Conservation (phyloP, 768 basidiomycete species). For the Pleurotus tuoliensis region DNA sequence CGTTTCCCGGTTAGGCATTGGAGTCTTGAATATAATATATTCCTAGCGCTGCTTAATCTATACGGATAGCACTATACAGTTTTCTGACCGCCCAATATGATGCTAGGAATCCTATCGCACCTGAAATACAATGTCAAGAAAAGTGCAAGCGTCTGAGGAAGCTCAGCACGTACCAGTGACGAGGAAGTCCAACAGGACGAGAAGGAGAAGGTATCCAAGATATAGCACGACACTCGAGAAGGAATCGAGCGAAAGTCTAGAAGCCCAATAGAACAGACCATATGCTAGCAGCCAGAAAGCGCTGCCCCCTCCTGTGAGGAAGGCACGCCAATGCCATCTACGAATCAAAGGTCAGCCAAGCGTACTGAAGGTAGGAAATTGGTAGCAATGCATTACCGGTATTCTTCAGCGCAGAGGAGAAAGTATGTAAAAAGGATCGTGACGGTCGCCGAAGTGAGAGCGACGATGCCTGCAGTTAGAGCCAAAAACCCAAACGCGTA, state of each 20-base stretch:
- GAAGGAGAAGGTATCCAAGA: slow-evolving; percentile 84
- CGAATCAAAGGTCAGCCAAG: not conserved
- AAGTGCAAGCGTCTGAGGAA: not conserved
- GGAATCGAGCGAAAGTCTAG: slow-evolving; percentile 81
- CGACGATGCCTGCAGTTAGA: slow-evolving; percentile 78
- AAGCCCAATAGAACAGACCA: slow-evolving; percentile 85
- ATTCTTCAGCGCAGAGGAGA: slow-evolving; percentile 90
- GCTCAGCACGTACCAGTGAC: slow-evolving; percentile 60
- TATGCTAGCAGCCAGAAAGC: slow-evolving; percentile 90
- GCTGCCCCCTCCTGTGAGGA: slow-evolving; percentile 88
- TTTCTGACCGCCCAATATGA: slow-evolving; percentile 87
- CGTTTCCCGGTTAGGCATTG: slow-evolving; percentile 9
- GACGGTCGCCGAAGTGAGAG: slow-evolving; percentile 86
- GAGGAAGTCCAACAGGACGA: slow-evolving; percentile 83
- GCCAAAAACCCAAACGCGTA: slow-evolving; percentile 97
- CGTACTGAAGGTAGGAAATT: slow-evolving; percentile 3
- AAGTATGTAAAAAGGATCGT: slow-evolving; percentile 90
- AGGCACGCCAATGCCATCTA: slow-evolving; percentile 97
- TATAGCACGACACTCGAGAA: slow-evolving; percentile 80
- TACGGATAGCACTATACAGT: slow-evolving; percentile 79
- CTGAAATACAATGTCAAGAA: slow-evolving; percentile 28
- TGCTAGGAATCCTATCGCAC: slow-evolving; percentile 88
- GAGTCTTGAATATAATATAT: too few relatives aligned
- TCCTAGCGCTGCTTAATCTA: slow-evolving; percentile 43
- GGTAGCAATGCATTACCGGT: slow-evolving; percentile 49